Conservation (phyloP, 495 filamentous ascomycete genomes). For the Cenococcum geophilum region DNA sequence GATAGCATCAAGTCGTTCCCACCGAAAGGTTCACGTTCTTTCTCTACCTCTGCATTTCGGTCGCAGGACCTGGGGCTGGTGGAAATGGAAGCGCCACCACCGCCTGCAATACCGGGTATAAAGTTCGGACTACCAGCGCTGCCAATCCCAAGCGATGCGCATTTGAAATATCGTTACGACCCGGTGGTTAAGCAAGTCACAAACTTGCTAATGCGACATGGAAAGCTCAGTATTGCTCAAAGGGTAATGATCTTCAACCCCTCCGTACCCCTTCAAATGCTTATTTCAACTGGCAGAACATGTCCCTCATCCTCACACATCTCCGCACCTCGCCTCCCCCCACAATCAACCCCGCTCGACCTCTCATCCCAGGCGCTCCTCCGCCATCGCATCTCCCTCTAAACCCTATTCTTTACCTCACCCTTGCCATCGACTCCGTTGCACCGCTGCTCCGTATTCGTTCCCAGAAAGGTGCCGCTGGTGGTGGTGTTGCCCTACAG, state of each 20-base stretch:
- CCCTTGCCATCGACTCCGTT: slow-evolving; percentile 90
- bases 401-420: slow-evolving; percentile 44
- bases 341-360: slow-evolving; percentile 56
- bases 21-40: slow-evolving; percentile 49
- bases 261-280: not conserved
- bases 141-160: slow-evolving; percentile 52
- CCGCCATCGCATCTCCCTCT: slow-evolving; percentile 54
- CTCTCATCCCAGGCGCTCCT: slow-evolving; percentile 66
- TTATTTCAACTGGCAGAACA: slow-evolving; percentile 52
- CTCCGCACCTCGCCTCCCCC: slow-evolving; percentile 81
- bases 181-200: slow-evolving; percentile 77
- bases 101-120: slow-evolving; percentile 47
- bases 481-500: slow-evolving; percentile 78
- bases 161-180: slow-evolving; percentile 74
- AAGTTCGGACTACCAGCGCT: slow-evolving; percentile 69
- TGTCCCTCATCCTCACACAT: slow-evolving; percentile 75
- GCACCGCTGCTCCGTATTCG: slow-evolving; percentile 78
- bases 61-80: slow-evolving; percentile 19
- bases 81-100: slow-evolving; percentile 31
- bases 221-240: slow-evolving; percentile 76
- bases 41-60: slow-evolving; percentile 47
- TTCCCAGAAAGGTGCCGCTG: slow-evolving; percentile 66
- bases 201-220: slow-evolving; percentile 82
- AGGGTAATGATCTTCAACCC: slow-evolving; percentile 50
- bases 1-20: slow-evolving; percentile 44